Conservation (phyloP, 805 yeast genomes). For the Ogataea zsoltii region DNA sequence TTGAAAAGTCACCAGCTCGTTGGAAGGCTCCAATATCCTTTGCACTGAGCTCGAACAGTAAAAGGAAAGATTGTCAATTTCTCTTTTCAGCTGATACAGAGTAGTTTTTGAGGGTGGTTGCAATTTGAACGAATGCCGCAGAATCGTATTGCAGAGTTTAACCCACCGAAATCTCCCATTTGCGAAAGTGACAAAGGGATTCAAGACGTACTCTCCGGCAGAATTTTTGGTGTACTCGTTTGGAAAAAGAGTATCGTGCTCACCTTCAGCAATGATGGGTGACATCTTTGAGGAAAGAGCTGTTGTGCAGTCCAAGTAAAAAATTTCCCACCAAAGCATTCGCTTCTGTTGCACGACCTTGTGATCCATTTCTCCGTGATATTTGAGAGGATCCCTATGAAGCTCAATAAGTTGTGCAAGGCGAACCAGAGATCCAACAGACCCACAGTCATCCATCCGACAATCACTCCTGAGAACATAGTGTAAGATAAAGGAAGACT, state of each 20-base stretch:
- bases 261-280: slow-evolving; percentile 53
- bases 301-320: slow-evolving; percentile 57
- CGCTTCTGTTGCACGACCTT: slow-evolving; percentile 53
- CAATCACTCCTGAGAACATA: slow-evolving; percentile 51
- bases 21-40: slow-evolving; percentile 23
- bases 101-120: slow-evolving; percentile 2
- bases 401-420: slow-evolving; percentile 56
- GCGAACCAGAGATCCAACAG: slow-evolving; percentile 53
- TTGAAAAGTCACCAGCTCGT: slow-evolving; percentile 17
- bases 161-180: slow-evolving; percentile 53
- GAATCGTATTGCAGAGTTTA: slow-evolving; percentile 21
- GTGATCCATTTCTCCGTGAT: slow-evolving; percentile 49
- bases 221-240: slow-evolving; percentile 36
- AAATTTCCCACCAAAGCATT: slow-evolving; percentile 68
- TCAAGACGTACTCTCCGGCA: slow-evolving; percentile 37
- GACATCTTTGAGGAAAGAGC: slow-evolving; percentile 56
- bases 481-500: slow-evolving; percentile 43
- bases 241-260: slow-evolving; percentile 59
- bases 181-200: slow-evolving; percentile 48
- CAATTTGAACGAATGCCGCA: slow-evolving; percentile 15
- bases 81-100: slow-evolving; percentile 1
- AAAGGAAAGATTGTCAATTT: slow-evolving; percentile 21
- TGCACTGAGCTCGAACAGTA: slow-evolving; percentile 23
- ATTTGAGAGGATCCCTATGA: slow-evolving; percentile 60
- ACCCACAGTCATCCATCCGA: slow-evolving; percentile 56